Evolutionary conservation across 345 rosid species (phyloP), one percentile per base, ranked within the genome.

Genomic region (Gossypium arboreum): DNA sequence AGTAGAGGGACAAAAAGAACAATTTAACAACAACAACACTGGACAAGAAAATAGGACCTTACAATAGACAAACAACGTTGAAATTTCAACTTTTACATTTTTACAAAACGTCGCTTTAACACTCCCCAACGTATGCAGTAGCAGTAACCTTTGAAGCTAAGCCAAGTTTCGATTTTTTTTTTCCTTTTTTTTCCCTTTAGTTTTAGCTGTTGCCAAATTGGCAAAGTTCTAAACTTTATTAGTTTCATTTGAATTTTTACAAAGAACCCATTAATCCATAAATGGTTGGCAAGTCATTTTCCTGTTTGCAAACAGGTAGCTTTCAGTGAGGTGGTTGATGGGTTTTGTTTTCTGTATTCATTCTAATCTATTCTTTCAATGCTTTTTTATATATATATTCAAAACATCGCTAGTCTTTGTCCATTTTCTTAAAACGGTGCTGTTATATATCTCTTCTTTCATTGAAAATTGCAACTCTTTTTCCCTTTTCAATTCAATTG

Each of bases 261-360:
- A 68, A 71, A 73, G 68, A 50, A 12, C 76, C 74, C 55, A 22
- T 56, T 56, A 20, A 57, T 20, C 39, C 61, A 10, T 71, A 72
- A 52, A 64, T 82, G 77, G 96, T 88, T 94, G 89, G 81, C 69
- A 55, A 50, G 89, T 92, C 94, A 68, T 85, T 82, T 84, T 89
- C 94, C 73, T 54, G 58, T 81, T 74, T 77, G 93, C 81, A 82
- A 89, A 79, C 69, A 73, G 74, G 85, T 89, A 77, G 83, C 83
- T 90, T 85, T 90, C 93, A 73, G 55, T 58, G 70, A 63, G 87
- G 86, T 84, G 81, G 88, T 82, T 83, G 91, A 87, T 83, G 84
- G 71, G 73, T 73, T 80, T 79, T 51, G 77, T 59, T 39, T 73
- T 77, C 66, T 76, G 43, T 81, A 58, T 68, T 5, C 41, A 34